These are phyloP conservation scores for Clonostachys sp. DNA, from an alignment of 2,329 filamentous ascomycete genomes.

Conservation along the genomic window DNA sequence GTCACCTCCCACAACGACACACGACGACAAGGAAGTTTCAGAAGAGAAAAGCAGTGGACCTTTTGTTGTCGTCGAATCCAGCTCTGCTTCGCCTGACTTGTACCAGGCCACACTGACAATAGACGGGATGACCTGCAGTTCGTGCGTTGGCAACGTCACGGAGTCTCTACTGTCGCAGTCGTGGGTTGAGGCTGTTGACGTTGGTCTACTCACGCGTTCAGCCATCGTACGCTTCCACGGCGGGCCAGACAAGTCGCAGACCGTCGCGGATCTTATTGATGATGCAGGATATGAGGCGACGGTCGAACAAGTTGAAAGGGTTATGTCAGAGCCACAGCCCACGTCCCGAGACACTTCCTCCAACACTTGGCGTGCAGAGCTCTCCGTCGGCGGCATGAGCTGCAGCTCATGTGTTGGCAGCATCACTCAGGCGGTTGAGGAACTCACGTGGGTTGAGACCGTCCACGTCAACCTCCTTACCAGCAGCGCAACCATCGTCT, in stretches of 20 bases:
- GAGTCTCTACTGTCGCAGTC: conserved; percentile 28
- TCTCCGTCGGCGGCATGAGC: conserved; percentile 6
- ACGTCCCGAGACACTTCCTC: background rate
- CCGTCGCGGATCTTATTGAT: background rate
- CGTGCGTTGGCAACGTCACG: conserved; percentile 5
- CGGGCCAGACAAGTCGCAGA: background rate
- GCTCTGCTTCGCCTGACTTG: background rate
- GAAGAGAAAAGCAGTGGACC: background rate
- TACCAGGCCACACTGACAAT: background rate
- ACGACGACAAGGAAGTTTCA: background rate
- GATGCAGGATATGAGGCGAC: background rate
- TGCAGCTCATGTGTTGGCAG: conserved; percentile 6
- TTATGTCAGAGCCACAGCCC: background rate
- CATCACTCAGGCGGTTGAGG: conserved; percentile 19
- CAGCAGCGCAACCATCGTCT: conserved; percentile 2
- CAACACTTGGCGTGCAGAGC: background rate
- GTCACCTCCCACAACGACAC: background rate
- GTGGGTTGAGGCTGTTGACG: conserved; percentile 43
- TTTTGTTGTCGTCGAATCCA: background rate
- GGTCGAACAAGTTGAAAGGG: background rate
- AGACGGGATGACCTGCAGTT: conserved; percentile 7
- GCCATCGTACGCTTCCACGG: conserved; percentile 2
- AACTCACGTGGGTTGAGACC: conserved; percentile 40
- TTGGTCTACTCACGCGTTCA: conserved; percentile 17
- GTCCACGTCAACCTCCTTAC: conserved; percentile 32